Percentiles rank a stretch among this genome's conserved stretches.
phyloP scores from a whole-genome alignment of 2,329 filamentous ascomycete species.

The Byssochlamys sp. region DNA sequence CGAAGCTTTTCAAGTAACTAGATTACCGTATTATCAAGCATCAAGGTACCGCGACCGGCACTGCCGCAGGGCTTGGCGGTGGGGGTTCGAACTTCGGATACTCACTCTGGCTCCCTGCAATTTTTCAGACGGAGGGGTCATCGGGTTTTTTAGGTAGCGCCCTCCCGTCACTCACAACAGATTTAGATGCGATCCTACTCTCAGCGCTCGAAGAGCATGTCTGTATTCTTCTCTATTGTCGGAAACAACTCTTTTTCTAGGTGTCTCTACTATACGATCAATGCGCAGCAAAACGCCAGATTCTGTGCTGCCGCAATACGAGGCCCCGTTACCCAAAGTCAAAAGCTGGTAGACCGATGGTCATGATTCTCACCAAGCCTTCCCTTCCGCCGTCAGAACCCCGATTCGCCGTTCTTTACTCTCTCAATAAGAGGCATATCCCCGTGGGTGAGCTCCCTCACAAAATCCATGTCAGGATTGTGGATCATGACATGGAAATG shows the following conservation, averaged over 20 bases:
- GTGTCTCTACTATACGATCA: not conserved
- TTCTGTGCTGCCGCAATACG: not conserved
- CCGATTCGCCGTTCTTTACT: conserved; percentile 6
- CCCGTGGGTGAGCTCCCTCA: conserved; percentile 60
- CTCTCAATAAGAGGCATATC: conserved; percentile 58
- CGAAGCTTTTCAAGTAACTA: not conserved
- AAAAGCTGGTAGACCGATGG: not conserved
- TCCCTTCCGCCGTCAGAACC: not conserved
- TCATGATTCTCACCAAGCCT: not conserved
- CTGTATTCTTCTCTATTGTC: not conserved
- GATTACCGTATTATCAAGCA: not conserved
- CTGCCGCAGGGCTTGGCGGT: conserved; percentile 13
- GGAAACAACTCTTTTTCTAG: not conserved
- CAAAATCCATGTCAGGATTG: conserved; percentile 60
- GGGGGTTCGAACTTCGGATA: conserved; percentile 4
- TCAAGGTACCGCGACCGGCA: conserved; percentile 10
- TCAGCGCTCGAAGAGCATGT: too few relatives aligned
- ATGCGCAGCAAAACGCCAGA: not conserved
- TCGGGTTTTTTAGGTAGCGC: too few relatives aligned
- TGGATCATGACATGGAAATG: conserved; percentile 93
- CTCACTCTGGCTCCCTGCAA: not conserved
- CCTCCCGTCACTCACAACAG: too few relatives aligned
- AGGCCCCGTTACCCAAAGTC: not conserved
- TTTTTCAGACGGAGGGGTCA: not conserved
- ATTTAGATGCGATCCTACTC: not conserved